Conservation (phyloP, 371 early-diverging fungal genomes). For the Phascolomyces articulosus region DNA sequence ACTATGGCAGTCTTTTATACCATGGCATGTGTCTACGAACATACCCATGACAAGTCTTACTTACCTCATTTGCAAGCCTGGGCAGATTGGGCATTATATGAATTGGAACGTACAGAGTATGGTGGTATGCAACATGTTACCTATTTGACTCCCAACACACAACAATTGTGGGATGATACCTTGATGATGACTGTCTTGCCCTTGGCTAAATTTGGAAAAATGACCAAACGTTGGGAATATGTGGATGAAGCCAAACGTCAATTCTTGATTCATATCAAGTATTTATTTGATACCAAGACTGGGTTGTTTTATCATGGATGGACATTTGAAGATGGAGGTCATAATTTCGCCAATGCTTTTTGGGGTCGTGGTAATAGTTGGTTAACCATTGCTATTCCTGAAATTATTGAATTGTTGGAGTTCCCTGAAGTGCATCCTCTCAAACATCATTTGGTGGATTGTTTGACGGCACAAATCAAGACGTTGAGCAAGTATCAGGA, state of each 20-base stretch:
- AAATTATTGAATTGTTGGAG: constrained; percentile 26
- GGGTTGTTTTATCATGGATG: constrained; percentile 32
- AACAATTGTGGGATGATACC: constrained; percentile 31
- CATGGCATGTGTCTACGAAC: constrained; percentile 25
- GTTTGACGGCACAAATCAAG: constrained; percentile 16
- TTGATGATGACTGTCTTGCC: constrained; percentile 34
- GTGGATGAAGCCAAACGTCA: constrained; percentile 30
- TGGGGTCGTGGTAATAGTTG: constrained; percentile 34
- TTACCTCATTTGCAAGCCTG: constrained; percentile 23
- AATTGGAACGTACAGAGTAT: constrained; percentile 24
- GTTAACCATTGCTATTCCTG: constrained; percentile 32
- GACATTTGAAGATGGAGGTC: constrained; percentile 24
- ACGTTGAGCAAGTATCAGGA: constrained; percentile 22
- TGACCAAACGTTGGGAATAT: constrained; percentile 24
- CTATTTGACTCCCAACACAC: constrained; percentile 20
- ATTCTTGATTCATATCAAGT: constrained; percentile 29
- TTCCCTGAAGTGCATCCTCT: constrained; percentile 17
- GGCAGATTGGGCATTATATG: constrained; percentile 30
- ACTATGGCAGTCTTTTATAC: constrained; percentile 31
- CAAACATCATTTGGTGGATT: constrained; percentile 23
- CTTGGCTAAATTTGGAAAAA: constrained; percentile 26
- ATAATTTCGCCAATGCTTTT: constrained; percentile 27
- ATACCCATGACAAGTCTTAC: constrained; percentile 18
- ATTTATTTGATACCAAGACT: constrained; percentile 20
- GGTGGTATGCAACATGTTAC: constrained; percentile 33